Evolutionary conservation across 1,284 basidiomycete genomes (phyloP), one percentile per base, ranked within the genome.

Genomic region (Paramarasmius palmivorus): DNA sequence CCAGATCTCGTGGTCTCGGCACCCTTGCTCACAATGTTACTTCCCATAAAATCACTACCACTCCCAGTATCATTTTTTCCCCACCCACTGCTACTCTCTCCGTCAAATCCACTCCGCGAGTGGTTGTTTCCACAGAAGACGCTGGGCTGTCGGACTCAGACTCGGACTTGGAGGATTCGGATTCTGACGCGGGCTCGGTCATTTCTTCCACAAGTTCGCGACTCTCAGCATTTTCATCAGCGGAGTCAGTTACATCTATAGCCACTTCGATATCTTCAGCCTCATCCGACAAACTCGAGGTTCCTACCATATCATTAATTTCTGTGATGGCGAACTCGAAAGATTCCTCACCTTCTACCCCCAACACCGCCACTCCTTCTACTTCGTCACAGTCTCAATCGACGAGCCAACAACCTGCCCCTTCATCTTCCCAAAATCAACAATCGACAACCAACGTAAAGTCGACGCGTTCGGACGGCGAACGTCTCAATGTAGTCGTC

Each of bases 121-220:
- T 41, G 22, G 19, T 46, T 25, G n/a, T 34, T 14, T n/a, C 45
- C 14, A 20, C 29, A 12, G 29, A 45, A n/a, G 41, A 17, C 25
- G 45, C 45, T 25, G 48, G 14, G 23, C 32, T 45, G 14, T 14
- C 20, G 7, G 41, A 36, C 23, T 37, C 41, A n/a, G 49, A 51
- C 26, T 45, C 49, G 2, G 49, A 55, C 22, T 32, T 32, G 29
- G 29, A 32, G 29, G 29, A 32, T 32, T 50, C 42, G 23, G 55
- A 53, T 19, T 57, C 55, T 25, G 55, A 57, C 41, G 45, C 42
- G 4, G 52, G 47, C 17, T 57, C 52, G 2, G 48, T 37, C 14
- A 53, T 49, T 17, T 56, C 54, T n/a, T 57, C 52, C 17, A 19
- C 38, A 4, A 41, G 23, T 20, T 57, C 55, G 17, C 41, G 41